Evolutionary conservation across 1,284 basidiomycete species (phyloP).

Genomic region (Microbotryum lychnidis-dioicae): DNA sequence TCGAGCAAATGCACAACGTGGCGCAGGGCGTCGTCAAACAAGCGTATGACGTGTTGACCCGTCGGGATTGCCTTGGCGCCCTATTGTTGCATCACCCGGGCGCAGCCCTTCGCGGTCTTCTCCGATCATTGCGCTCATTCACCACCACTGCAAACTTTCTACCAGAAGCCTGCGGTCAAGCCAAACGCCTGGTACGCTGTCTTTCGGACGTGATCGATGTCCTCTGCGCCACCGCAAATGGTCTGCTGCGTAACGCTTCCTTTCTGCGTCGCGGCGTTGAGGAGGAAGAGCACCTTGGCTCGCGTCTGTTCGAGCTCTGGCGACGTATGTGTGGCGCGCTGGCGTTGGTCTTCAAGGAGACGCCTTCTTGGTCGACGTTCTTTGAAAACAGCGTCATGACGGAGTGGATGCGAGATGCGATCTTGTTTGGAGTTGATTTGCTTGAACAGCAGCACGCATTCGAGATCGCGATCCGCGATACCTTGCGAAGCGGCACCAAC

Average conservation of each 20-base stretch:
- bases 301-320: constrained; percentile 68
- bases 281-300: constrained; percentile 42
- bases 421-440: constrained; percentile 78
- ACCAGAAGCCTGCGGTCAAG: constrained; percentile 74
- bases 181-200: constrained; percentile 79
- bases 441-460: constrained; percentile 69
- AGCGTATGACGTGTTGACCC: constrained; percentile 74
- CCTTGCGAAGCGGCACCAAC: constrained; percentile 17
- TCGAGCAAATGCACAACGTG: constrained; percentile 60
- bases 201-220: constrained; percentile 83
- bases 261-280: constrained; percentile 45
- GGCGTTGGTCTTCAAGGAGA: constrained; percentile 71
- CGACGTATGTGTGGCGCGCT: constrained; percentile 68
- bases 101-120: constrained; percentile 60
- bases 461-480: constrained; percentile 53
- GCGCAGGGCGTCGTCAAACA: constrained; percentile 67
- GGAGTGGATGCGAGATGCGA: constrained; percentile 91
- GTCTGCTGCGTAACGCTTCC: constrained; percentile 53
- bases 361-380: constrained; percentile 68
- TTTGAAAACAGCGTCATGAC: constrained; percentile 77
- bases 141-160: constrained; percentile 53
- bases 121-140: constrained; percentile 59
- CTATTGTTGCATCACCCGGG: constrained; percentile 59
- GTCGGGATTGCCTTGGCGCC: constrained; percentile 72
- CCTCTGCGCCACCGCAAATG: constrained; percentile 63